These are phyloP conservation scores for Ogataea hybrid DNA, from an alignment of 1,139 yeast species.

Conservation along the genomic window DNA sequence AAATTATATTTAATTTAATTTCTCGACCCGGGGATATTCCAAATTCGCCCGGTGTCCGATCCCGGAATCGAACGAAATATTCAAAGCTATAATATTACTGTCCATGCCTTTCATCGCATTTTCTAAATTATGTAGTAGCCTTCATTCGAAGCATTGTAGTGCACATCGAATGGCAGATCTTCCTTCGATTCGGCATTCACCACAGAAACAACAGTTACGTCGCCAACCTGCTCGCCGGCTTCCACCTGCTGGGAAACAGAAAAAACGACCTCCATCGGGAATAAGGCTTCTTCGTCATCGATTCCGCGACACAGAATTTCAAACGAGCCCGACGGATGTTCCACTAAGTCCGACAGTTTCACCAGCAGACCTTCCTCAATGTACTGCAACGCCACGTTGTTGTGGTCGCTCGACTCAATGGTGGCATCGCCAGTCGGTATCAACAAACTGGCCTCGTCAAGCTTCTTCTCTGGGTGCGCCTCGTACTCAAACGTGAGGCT, in stretches of 20 bases:
- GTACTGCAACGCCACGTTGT: constrained; percentile 45
- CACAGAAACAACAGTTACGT: constrained; percentile 26
- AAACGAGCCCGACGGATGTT: constrained; percentile 67
- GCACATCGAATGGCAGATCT: constrained; percentile 71
- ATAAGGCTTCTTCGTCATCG: constrained; percentile 76
- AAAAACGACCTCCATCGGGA: constrained; percentile 78
- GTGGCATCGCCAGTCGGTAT: constrained; percentile 68
- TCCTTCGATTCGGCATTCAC: constrained; percentile 30
- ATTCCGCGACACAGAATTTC: constrained; percentile 70
- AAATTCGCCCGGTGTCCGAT: constrained; percentile 4
- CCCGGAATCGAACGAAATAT: constrained; percentile 11
- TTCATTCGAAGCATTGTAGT: constrained; percentile 60
- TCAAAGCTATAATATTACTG: neutral
- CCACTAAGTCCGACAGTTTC: constrained; percentile 46
- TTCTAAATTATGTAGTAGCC: constrained; percentile 57
- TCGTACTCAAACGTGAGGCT: constrained; percentile 91
- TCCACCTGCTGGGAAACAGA: constrained; percentile 32
- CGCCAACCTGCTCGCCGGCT: constrained; percentile 22
- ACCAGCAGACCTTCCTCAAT: constrained; percentile 63
- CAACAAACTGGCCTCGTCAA: constrained; percentile 58
- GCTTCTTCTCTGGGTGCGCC: constrained; percentile 46
- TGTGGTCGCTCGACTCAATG: constrained; percentile 50
- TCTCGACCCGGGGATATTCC: constrained; percentile 1
- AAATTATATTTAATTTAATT: constrained; percentile 1
- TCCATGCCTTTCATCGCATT: neutral